A percentile compares a stretch with the other conserved stretches of the same genome.
phyloP scores from a whole-genome alignment of 768 basidiomycete genomes.

The Tulasnella sp. region DNA sequence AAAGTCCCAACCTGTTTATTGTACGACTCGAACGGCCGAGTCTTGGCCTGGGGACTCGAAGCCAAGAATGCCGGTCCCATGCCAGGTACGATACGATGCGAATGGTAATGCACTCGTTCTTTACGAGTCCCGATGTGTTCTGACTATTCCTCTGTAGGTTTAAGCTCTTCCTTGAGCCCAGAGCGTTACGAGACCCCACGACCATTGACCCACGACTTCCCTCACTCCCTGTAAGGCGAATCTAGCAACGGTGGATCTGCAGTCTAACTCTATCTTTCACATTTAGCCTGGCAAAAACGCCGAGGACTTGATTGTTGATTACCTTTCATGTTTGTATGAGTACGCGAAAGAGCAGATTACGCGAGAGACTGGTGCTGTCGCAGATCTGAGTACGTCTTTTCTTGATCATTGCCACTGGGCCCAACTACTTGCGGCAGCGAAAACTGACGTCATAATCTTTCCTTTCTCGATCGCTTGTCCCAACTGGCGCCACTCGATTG shows the following conservation, averaged over 20 bases:
- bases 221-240: conserved; percentile 55
- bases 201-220: conserved; percentile 72
- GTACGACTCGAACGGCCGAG: conserved; percentile 64
- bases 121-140: not conserved
- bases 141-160: conserved; percentile 42
- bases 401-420: not conserved
- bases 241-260: not conserved
- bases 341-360: conserved; percentile 83
- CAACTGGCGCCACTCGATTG: not conserved
- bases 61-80: conserved; percentile 72
- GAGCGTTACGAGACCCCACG: conserved; percentile 63
- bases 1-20: conserved; percentile 82
- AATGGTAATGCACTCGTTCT: conserved; percentile 37
- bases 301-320: conserved; percentile 73
- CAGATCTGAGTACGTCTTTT: conserved; percentile 60
- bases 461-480: not conserved
- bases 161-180: conserved; percentile 80
- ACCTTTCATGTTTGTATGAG: conserved; percentile 75
- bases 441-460: not conserved
- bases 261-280: not conserved
- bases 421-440: not conserved
- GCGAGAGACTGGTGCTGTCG: conserved; percentile 75
- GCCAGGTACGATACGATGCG: conserved; percentile 52
- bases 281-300: conserved; percentile 12
- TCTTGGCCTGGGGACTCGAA: conserved; percentile 79